Percentiles rank a stretch among this genome's conserved stretches.
Evolutionary conservation across 2,329 filamentous ascomycete genomes (phyloP).

Genomic region (Elsinoe necatrix): DNA sequence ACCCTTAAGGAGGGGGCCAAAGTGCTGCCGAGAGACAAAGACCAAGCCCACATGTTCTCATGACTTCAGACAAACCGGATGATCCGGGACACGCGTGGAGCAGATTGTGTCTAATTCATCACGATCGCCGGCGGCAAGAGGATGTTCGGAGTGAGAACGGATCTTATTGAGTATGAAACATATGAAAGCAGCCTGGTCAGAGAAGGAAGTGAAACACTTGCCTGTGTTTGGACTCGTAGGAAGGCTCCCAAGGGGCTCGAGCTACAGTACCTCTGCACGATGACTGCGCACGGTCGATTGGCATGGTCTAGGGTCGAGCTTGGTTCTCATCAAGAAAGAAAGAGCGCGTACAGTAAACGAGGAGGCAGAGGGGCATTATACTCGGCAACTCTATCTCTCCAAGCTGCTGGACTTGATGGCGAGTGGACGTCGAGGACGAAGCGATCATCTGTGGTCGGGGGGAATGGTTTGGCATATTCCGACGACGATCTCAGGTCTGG

Average conservation of each 20-base stretch:
- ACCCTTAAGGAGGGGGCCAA: neutral
- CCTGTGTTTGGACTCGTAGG: neutral
- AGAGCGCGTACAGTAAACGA: neutral
- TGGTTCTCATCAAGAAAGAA: neutral
- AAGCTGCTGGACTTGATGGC: too few species aligned
- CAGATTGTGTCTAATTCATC: neutral
- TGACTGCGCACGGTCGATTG: neutral
- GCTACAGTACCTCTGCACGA: neutral
- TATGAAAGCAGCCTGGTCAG: neutral
- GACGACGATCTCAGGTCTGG: neutral
- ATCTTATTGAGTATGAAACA: constrained; percentile 1
- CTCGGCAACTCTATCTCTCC: neutral
- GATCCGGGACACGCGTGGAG: neutral
- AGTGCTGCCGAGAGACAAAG: neutral
- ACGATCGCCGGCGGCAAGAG: neutral
- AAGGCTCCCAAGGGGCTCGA: neutral
- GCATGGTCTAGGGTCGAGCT: neutral
- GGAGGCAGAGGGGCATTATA: neutral
- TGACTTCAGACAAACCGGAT: neutral
- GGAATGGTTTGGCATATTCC: neutral
- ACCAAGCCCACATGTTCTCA: neutral
- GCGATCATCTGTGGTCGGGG: neutral
- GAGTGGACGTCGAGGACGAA: neutral
- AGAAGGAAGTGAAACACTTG: neutral
- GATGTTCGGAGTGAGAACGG: neutral